Base-by-base conservation (phyloP, 2,329 filamentous ascomycete species). In the Arthrobotrys megalospora region DNA sequence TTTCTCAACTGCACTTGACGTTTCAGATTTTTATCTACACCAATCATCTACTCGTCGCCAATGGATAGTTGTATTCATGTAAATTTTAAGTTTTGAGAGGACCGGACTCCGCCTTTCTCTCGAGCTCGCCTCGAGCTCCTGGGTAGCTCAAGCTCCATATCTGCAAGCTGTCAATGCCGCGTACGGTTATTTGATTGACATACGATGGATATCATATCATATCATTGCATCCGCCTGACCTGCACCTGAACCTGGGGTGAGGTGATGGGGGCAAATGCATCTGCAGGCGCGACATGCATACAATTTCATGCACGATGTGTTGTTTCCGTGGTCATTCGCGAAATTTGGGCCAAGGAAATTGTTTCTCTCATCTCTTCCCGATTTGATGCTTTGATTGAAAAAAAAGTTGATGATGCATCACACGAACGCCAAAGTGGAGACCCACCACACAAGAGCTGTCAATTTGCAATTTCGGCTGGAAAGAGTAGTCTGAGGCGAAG, bases 251-350 rank as follows among this genome's bases (percentile, higher is more conserved):
- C 19, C 45, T 58, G 55, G 55, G 55, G 55, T 60, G 55, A 43
- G 55, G 55, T 60, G 55, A 43, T 60, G 55, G 55, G 36, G 55
- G 55, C 55, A 60, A 60, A 60, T 60, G 55, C 55, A 60, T 43
- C 58, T 71, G 73, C 66, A 77, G 38, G 38, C 45, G 65, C 45
- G 36, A 60, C 55, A 60, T 78, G 75, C 75, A 78, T 72, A 63
- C 28, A 50, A 68, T 68, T 78, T 78, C 67, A 78, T 78, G 75
- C 75, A 78, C 28, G 75, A 78, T 78, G 75, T 78, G 75, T 78
- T 78, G 75, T 72, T 67, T 72, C 28, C 66, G 67, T 67, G 75
- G 75, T 65, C 63, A 72, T 68, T 69, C 58, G 60, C 55, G 55
- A 60, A n/a, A 60, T 60, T 60, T 11, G 7, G 36, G 55, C 55